Conservation (phyloP, 2,329 filamentous ascomycete genomes). For the Colletotrichum spaethianum region DNA sequence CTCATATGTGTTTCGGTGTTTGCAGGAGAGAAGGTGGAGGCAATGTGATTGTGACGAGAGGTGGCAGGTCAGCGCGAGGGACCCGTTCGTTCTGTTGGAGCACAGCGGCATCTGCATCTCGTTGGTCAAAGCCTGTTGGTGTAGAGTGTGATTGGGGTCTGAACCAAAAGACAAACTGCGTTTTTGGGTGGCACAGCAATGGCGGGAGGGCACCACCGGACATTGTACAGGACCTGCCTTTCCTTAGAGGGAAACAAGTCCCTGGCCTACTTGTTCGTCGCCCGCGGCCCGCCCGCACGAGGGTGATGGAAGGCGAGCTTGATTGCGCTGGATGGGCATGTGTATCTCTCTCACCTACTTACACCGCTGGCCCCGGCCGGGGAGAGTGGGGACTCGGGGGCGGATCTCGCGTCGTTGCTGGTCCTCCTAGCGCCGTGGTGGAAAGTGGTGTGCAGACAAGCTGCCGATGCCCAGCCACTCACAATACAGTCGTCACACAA, state of each 20-base stretch:
- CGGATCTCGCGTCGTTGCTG: background rate
- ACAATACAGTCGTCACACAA: conserved; percentile 9
- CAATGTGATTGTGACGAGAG: conserved; percentile 35
- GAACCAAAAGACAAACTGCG: too few species aligned
- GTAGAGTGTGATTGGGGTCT: conserved; percentile 15
- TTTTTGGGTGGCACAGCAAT: conserved; percentile 35
- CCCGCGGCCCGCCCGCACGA: too few species aligned
- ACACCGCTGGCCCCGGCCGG: too few species aligned
- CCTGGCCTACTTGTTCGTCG: too few species aligned
- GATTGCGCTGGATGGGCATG: too few species aligned
- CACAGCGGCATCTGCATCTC: too few species aligned
- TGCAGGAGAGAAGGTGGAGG: conserved; percentile 8
- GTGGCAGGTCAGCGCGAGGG: conserved; percentile 21
- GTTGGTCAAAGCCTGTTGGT: conserved; percentile 6
- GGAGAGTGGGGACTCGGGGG: background rate
- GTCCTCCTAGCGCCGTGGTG: conserved; percentile 5
- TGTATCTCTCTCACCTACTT: too few species aligned
- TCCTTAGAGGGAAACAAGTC: too few species aligned
- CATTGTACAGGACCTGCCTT: too few species aligned
- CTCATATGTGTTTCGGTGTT: conserved; percentile 39
- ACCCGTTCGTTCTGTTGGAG: background rate
- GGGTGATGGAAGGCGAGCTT: too few species aligned
- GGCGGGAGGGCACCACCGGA: too few species aligned
- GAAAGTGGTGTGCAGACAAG: conserved; percentile 24
- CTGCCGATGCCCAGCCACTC: conserved; percentile 39